A percentile compares a stretch with the other conserved stretches of the same genome.
phyloP scores from a whole-genome alignment of 139 green algal genomes.

The Coelastrella sp. region DNA sequence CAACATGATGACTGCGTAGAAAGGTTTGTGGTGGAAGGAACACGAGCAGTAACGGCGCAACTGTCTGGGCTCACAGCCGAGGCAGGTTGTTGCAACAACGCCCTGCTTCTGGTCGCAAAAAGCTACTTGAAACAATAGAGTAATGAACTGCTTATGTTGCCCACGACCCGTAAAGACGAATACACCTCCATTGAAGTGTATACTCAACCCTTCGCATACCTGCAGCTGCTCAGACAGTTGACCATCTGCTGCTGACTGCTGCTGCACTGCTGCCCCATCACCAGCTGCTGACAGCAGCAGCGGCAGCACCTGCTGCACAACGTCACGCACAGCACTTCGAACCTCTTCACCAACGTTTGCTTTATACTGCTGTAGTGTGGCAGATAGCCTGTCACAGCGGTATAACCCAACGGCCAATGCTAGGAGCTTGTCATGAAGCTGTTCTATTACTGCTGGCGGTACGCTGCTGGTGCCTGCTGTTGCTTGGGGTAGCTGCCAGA shows the following conservation, averaged over 20 bases:
- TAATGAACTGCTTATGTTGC: too few relatives aligned
- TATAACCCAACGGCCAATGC: constrained; percentile 82
- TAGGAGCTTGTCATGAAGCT: constrained; percentile 73
- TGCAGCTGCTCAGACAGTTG: constrained; percentile 61
- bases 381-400: constrained; percentile 65
- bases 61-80: too few relatives aligned
- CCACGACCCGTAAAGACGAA: too few relatives aligned
- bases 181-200: too few relatives aligned
- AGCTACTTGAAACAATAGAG: too few relatives aligned
- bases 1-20: not conserved
- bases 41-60: too few relatives aligned
- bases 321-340: constrained; percentile 62
- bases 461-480: not conserved
- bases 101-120: too few relatives aligned
- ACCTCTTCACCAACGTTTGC: constrained; percentile 58
- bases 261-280: not conserved
- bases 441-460: not conserved
- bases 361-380: constrained; percentile 57
- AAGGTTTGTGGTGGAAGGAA: too few relatives aligned
- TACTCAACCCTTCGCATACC: constrained; percentile 10
- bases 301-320: constrained; percentile 70
- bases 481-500: constrained; percentile 17
- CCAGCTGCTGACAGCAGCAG: constrained; percentile 54
- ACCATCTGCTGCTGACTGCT: not conserved
- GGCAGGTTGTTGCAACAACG: too few relatives aligned